Base-by-base conservation (phyloP, 192 early-diverging fungal species). In the Jimgerdemannia lactiflua region DNA sequence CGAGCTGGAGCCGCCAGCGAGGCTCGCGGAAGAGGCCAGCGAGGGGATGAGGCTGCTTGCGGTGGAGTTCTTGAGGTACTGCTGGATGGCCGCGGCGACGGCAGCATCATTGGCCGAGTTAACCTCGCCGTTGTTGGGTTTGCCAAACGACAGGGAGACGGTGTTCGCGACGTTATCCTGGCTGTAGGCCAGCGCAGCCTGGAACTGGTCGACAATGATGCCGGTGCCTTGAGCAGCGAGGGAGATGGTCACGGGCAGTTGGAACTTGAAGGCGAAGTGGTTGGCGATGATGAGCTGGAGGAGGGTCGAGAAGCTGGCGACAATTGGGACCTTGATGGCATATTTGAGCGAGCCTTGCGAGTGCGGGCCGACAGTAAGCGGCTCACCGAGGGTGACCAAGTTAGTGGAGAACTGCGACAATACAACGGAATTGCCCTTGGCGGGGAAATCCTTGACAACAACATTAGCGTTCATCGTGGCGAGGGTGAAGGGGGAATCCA, bases 401-500 rank as follows among this genome's bases (percentile, higher is more conserved):
- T 59, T 14, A 59, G 14, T 14, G 8, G 6, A 14, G 49, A 59
- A 59, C 49, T 59, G 8, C 14, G 49, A 59, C 49, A 59, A 59
- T 14, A 59, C 8, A 14, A 14, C 14, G 49, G 49, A 59, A 6
- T 59, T 6, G 14, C 49, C 49, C 49, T 6, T 14, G 14, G 49
- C 6, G 6, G 49, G 49, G 49, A 59, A 59, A 59, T 59, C 49
- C 49, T 59, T 59, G 49, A 59, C 49, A 59, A 14, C 14, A 14
- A 59, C 49, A 14, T 6, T 14, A 59, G 49, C 49, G 49, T 59
- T 59, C 49, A 59, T 59, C 49, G 49, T 10, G 14, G 49, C 49
- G 14, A 80, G 70, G 39, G 71, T 40, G 64, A 77, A 74, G 41
- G 43, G 20, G 19, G 70, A 49, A 73, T 49, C 70, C 63, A 80